Conservation (phyloP, 371 early-diverging fungal genomes). For the Mortierella sp. region DNA sequence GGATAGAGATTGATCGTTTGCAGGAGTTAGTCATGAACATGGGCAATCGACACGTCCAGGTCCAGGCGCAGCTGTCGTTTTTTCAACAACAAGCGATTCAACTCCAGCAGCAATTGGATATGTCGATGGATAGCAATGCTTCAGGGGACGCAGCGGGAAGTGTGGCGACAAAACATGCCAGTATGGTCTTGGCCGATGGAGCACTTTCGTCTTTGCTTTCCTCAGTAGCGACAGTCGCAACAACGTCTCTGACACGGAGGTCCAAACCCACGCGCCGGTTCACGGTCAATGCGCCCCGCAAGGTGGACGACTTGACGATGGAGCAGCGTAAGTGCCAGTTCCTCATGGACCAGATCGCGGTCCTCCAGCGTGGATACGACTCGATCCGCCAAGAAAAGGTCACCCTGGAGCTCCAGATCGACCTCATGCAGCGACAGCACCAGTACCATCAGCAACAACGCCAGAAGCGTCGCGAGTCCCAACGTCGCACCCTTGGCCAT, state of each 20-base stretch:
- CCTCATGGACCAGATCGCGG: constrained; percentile 53
- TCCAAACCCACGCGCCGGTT: constrained; percentile 42
- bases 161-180: constrained; percentile 26
- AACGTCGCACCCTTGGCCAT: constrained; percentile 35
- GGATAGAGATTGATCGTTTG: constrained; percentile 38
- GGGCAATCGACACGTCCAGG: constrained; percentile 44
- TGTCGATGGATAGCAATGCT: not conserved
- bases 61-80: constrained; percentile 47
- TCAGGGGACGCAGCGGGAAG: not conserved
- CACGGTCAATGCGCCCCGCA: constrained; percentile 46
- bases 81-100: constrained; percentile 44
- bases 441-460: constrained; percentile 55
- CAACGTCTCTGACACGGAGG: constrained; percentile 24
- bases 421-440: constrained; percentile 54
- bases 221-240: constrained; percentile 43
- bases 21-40: constrained; percentile 45
- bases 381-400: constrained; percentile 50
- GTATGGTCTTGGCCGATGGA: constrained; percentile 28
- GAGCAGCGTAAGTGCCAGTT: constrained; percentile 57
- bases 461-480: constrained; percentile 46
- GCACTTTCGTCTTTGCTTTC: constrained; percentile 35
- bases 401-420: constrained; percentile 52
- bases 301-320: constrained; percentile 42
- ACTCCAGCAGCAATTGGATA: constrained; percentile 28
- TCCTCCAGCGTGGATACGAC: constrained; percentile 52